A percentile compares a stretch with the other conserved stretches of the same genome.
Evolutionary conservation across 2,329 filamentous ascomycete species (phyloP).

Genomic region (Pseudogymnoascus sp.): DNA sequence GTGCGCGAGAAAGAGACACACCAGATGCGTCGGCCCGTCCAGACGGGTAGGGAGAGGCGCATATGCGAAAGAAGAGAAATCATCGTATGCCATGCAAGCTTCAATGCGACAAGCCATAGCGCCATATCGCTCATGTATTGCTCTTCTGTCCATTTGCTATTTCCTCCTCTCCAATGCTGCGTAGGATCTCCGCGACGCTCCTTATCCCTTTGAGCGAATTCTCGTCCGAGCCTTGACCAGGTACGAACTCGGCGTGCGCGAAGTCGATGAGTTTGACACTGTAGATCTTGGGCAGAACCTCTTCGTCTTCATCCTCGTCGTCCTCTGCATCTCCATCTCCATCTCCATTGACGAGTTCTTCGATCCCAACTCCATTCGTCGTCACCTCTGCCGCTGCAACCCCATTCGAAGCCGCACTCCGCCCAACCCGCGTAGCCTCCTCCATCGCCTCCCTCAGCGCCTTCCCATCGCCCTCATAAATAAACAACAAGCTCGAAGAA

Average conservation of each 20-base stretch:
- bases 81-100: background rate
- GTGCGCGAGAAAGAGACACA: background rate
- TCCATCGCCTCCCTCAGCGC: slow-evolving; percentile 35
- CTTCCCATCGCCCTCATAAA: slow-evolving; percentile 54
- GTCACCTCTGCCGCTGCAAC: slow-evolving; percentile 14
- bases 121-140: background rate
- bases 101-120: slow-evolving; percentile 4
- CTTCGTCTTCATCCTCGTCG: slow-evolving; percentile 42
- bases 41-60: background rate
- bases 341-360: slow-evolving; percentile 22
- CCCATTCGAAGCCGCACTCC: slow-evolving; percentile 22
- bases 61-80: background rate
- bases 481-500: slow-evolving; percentile 46
- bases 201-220: slow-evolving; percentile 69
- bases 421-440: slow-evolving; percentile 24
- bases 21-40: background rate
- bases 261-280: slow-evolving; percentile 91
- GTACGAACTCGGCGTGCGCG: slow-evolving; percentile 77
- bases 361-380: slow-evolving; percentile 15
- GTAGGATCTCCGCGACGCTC: slow-evolving; percentile 61
- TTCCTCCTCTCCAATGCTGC: background rate
- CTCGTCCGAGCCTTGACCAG: slow-evolving; percentile 76
- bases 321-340: slow-evolving; percentile 38
- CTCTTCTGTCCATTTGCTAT: background rate
- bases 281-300: slow-evolving; percentile 56